phyloP scores from a whole-genome alignment of 345 rosid genomes.

The Hibiscus tridactylites region DNA sequence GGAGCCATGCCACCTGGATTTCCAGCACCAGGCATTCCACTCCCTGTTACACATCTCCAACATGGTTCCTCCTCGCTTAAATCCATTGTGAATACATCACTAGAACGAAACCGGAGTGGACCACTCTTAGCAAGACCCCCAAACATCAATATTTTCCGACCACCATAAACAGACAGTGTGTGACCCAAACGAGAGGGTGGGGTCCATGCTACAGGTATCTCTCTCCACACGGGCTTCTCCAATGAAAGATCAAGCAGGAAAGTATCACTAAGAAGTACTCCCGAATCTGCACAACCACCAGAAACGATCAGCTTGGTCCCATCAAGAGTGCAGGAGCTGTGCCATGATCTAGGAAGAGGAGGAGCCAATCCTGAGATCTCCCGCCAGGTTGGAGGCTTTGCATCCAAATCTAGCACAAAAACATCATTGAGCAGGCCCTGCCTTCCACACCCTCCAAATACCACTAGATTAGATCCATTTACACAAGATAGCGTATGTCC shows the following conservation, averaged over 20 bases:
- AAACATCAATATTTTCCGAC: slow-evolving; percentile 76
- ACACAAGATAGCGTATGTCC: slow-evolving; percentile 81
- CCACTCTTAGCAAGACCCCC: slow-evolving; percentile 88
- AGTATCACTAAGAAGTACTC: slow-evolving; percentile 81
- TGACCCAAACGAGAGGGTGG: slow-evolving; percentile 85
- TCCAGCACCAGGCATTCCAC: slow-evolving; percentile 83
- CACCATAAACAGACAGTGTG: slow-evolving; percentile 78
- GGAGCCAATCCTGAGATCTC: slow-evolving; percentile 86
- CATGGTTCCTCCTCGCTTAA: slow-evolving; percentile 76
- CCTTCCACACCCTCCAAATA: slow-evolving; percentile 88
- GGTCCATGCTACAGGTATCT: slow-evolving; percentile 82
- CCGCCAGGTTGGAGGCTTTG: slow-evolving; percentile 81
- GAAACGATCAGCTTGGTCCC: slow-evolving; percentile 82
- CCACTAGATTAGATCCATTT: slow-evolving; percentile 71
- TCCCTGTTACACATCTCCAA: slow-evolving; percentile 76
- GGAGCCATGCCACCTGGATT: slow-evolving; percentile 75
- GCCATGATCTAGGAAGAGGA: slow-evolving; percentile 87
- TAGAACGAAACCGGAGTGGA: slow-evolving; percentile 72
- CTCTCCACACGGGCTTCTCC: slow-evolving; percentile 86
- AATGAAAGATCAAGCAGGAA: slow-evolving; percentile 79
- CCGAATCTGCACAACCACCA: slow-evolving; percentile 86
- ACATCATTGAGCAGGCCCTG: slow-evolving; percentile 81
- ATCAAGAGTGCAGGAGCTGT: slow-evolving; percentile 90
- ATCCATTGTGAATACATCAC: slow-evolving; percentile 86
- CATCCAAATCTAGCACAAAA: slow-evolving; percentile 73